Conservation (phyloP, 2,329 filamentous ascomycete genomes). For the Endocalyx cinctus region DNA sequence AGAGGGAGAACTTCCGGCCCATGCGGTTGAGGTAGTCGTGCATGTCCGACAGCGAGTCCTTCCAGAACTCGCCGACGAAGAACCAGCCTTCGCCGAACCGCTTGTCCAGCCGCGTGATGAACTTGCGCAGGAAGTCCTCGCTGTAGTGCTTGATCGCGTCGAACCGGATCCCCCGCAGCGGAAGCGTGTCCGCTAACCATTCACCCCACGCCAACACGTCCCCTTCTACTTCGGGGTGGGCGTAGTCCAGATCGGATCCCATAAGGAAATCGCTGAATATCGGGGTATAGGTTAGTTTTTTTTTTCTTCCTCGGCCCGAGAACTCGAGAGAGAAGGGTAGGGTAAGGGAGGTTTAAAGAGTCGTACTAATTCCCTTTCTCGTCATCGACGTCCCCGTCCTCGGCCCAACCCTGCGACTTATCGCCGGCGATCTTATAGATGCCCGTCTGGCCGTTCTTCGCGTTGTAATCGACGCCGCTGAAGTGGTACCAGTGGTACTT, state of each 20-base stretch:
- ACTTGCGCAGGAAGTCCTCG: conserved; percentile 25
- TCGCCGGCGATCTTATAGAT: conserved; percentile 55
- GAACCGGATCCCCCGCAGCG: conserved; percentile 28
- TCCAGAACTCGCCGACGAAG: conserved; percentile 68
- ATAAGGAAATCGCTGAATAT: conserved; percentile 23
- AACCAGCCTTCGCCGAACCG: conserved; percentile 49
- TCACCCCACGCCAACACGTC: conserved; percentile 29
- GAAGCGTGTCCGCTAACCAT: conserved; percentile 26
- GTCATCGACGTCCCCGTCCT: conserved; percentile 45
- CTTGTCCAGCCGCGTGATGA: conserved; percentile 19
- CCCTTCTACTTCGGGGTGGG: conserved; percentile 24
- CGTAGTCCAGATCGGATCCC: conserved; percentile 31
- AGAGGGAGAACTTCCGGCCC: conserved; percentile 55
- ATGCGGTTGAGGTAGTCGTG: conserved; percentile 53
- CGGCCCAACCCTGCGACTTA: conserved; percentile 59
- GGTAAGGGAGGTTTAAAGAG: not conserved
- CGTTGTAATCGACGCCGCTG: conserved; percentile 63
- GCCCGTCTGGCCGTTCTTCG: conserved; percentile 47
- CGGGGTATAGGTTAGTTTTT: too few species aligned
- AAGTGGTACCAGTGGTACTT: conserved; percentile 67
- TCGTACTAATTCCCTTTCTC: conserved; percentile 47
- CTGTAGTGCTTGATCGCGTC: conserved; percentile 34
- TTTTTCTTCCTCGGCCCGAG: too few species aligned
- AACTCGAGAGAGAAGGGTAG: conserved; percentile 1
- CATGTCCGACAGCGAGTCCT: conserved; percentile 51